phyloP scores from a whole-genome alignment of 106 monocot genomes.

The Triglochin maritima region DNA sequence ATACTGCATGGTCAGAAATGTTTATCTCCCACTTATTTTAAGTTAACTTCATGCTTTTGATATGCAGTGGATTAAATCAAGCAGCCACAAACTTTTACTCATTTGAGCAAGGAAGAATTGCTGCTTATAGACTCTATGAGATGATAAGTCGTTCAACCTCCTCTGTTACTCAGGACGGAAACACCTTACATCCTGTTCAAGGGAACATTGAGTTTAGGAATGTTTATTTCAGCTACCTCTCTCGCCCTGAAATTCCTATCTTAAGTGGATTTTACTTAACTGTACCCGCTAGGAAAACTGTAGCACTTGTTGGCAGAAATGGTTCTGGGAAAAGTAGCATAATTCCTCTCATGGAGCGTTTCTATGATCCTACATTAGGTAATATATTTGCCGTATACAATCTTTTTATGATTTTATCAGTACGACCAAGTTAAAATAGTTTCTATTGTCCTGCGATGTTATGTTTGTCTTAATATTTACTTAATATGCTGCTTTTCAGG shows the following conservation, averaged over 20 bases:
- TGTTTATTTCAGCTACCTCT: conserved; percentile 96
- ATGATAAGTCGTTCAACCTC: conserved; percentile 98
- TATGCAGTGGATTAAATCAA: conserved; percentile 87
- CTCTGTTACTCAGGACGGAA: conserved; percentile 77
- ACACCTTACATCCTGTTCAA: conserved; percentile 61
- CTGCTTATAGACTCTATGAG: conserved; percentile 98
- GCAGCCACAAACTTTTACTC: conserved; percentile 99
- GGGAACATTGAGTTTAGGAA: conserved; percentile 97
- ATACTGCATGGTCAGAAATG: background rate
- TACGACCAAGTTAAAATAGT: too few relatives aligned
- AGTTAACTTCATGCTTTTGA: conserved; percentile 1
- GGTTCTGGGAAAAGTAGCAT: conserved; percentile 99
- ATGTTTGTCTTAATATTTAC: background rate
- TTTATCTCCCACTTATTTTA: background rate
- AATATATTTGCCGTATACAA: background rate
- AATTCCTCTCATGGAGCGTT: conserved; percentile 99
- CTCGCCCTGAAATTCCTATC: conserved; percentile 97
- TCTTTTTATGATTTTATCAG: too few relatives aligned
- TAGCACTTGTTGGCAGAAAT: conserved; percentile 98
- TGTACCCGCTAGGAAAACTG: conserved; percentile 96
- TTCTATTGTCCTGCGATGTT: background rate
- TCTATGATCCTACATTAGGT: conserved; percentile 99
- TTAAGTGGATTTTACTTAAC: conserved; percentile 94
- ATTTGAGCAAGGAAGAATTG: conserved; percentile 98
- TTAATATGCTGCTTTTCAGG: conserved; percentile 33